These are phyloP conservation scores for Coffea canephora DNA, from an alignment of 257 asterid genomes.

Conservation along the genomic window DNA sequence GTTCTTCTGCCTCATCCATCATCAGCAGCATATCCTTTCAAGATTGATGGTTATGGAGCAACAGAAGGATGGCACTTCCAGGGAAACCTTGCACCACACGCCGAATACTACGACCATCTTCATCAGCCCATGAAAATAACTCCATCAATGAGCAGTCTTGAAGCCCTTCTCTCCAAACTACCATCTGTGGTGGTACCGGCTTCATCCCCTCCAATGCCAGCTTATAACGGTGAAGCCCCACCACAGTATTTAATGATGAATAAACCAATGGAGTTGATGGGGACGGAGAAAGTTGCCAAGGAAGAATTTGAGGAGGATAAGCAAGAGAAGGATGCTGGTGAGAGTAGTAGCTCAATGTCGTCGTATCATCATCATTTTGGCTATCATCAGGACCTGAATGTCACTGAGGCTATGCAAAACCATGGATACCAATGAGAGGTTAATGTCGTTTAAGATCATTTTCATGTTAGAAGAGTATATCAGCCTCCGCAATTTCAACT, in stretches of 20 bases:
- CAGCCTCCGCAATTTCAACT: neutral
- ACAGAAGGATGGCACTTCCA: constrained; percentile 58
- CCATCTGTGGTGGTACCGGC: constrained; percentile 72
- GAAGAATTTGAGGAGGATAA: constrained; percentile 56
- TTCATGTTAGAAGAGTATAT: neutral
- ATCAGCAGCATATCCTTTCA: constrained; percentile 60
- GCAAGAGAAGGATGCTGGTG: constrained; percentile 33
- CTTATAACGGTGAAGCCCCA: constrained; percentile 32
- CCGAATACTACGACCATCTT: constrained; percentile 43
- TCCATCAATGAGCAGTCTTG: constrained; percentile 97
- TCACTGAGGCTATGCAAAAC: constrained; percentile 58
- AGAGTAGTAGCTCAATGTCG: constrained; percentile 41
- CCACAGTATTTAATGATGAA: constrained; percentile 26
- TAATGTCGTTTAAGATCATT: neutral
- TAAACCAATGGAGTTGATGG: constrained; percentile 42
- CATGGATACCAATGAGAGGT: constrained; percentile 29
- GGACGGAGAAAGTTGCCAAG: constrained; percentile 44
- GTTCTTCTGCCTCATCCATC: constrained; percentile 93
- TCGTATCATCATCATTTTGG: constrained; percentile 46
- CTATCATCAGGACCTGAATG: constrained; percentile 65
- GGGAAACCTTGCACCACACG: constrained; percentile 25
- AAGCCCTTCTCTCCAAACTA: constrained; percentile 88
- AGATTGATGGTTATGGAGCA: constrained; percentile 38
- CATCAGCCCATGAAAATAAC: constrained; percentile 55
- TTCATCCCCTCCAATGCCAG: constrained; percentile 21